These are phyloP conservation scores for Candida dajiaensis DNA, from an alignment of 805 yeast genomes.

Conservation along the genomic window DNA sequence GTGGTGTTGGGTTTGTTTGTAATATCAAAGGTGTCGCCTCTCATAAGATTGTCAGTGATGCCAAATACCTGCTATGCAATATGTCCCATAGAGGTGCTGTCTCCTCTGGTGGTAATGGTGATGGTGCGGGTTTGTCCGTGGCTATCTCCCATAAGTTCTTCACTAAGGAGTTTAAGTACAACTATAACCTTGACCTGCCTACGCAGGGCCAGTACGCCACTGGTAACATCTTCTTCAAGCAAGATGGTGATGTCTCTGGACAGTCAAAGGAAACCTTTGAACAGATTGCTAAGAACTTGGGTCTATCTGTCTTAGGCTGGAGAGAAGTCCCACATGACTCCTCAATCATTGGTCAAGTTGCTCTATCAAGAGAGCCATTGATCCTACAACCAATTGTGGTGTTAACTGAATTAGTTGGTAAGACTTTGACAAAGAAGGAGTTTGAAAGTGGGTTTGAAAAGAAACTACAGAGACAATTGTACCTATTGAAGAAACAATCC, in stretches of 20 bases:
- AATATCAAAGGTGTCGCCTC: constrained; percentile 83
- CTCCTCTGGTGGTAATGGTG: constrained; percentile 95
- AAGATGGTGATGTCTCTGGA: constrained; percentile 62
- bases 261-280: constrained; percentile 76
- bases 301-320: constrained; percentile 87
- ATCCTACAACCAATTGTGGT: constrained; percentile 93
- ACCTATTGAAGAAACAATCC: constrained; percentile 81
- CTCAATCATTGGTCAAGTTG: constrained; percentile 91
- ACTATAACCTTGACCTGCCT: constrained; percentile 65
- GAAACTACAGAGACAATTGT: constrained; percentile 76
- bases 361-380: constrained; percentile 86
- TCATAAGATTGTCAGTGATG: constrained; percentile 92
- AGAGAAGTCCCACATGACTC: constrained; percentile 92
- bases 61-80: constrained; percentile 79
- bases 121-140: constrained; percentile 96
- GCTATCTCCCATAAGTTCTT: constrained; percentile 89
- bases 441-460: constrained; percentile 52
- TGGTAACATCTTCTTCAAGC: constrained; percentile 91
- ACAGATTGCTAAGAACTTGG: constrained; percentile 68
- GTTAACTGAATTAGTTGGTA: constrained; percentile 44
- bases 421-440: constrained; percentile 38
- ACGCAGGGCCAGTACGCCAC: constrained; percentile 84
- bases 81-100: constrained; percentile 99
- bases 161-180: constrained; percentile 73
- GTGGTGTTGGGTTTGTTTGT: constrained; percentile 98